A percentile compares a stretch with the other conserved stretches of the same genome.
phyloP scores from a whole-genome alignment of 345 rosid genomes.

The Ceriops decandra region DNA sequence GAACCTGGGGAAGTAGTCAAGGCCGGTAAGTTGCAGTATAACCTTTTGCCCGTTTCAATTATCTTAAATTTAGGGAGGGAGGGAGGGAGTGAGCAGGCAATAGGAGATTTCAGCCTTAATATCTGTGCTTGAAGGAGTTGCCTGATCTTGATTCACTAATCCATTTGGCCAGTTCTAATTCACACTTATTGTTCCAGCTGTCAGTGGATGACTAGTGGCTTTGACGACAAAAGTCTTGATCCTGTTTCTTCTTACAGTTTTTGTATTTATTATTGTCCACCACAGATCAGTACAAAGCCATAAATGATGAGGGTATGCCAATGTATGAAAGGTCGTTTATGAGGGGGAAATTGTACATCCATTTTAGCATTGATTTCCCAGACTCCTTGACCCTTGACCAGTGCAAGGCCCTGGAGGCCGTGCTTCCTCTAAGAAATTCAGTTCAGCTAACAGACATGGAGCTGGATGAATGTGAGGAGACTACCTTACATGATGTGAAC shows the following conservation, averaged over 20 bases:
- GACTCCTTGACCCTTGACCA: conserved; percentile 50
- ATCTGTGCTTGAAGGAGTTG: too few species aligned
- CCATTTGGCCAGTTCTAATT: too few species aligned
- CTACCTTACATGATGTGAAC: conserved; percentile 62
- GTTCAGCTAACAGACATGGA: conserved; percentile 49
- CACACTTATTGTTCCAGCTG: too few species aligned
- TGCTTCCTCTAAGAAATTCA: conserved; percentile 42
- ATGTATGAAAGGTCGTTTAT: conserved; percentile 50
- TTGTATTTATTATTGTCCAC: not conserved
- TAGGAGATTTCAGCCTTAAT: too few species aligned
- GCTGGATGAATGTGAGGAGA: conserved; percentile 67
- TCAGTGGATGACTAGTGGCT: not conserved
- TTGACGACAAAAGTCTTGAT: not conserved
- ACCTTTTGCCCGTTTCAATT: not conserved
- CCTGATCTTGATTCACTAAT: too few species aligned
- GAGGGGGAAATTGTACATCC: conserved; percentile 61
- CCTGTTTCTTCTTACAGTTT: not conserved
- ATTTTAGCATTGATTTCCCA: conserved; percentile 59
- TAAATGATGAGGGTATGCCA: conserved; percentile 35
- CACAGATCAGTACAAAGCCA: conserved; percentile 31
- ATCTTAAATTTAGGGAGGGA: not conserved
- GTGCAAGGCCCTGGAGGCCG: conserved; percentile 45
- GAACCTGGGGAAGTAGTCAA: conserved; percentile 70
- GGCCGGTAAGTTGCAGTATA: conserved; percentile 39
- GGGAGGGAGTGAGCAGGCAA: too few species aligned